Base-by-base conservation (phyloP, 1,284 basidiomycete species). In the Trichosporon asahii region DNA sequence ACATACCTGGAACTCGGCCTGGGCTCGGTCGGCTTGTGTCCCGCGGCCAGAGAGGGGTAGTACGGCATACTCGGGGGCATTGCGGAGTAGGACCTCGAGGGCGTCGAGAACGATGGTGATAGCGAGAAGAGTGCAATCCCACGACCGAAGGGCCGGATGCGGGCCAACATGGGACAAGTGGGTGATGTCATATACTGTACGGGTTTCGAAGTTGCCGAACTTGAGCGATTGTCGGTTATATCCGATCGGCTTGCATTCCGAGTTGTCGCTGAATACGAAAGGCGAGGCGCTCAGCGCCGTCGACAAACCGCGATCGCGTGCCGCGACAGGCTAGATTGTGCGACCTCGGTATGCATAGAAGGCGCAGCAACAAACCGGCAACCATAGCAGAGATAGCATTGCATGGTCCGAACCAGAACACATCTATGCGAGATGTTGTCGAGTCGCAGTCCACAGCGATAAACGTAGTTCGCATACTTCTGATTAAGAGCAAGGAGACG, bases 171-270 rank as follows among this genome's bases (percentile, higher is more conserved):
- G 9, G 29, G 29, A 14, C 27, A 23, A 61, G 57, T 61, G 57
- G 57, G 57, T 31, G 57, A 33, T 31, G 55, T 27, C 57, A 61
- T 29, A 61, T n/a, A 61, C 57, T 29, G 33, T n/a, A 61, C 57
- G 57, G 57, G 57, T 61, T 61, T 61, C 29, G 15, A 61, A 61
- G 57, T 61, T 61, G 29, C 57, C 57, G 57, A 61, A 18, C 57
- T 61, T 3, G 14, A 15, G 27, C 27, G 27, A 61, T n/a, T 7
- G 27, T 33, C 57, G 57, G 57, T 18, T 61, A 61, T 33, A 31
- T 31, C 57, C 57, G 57, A 61, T 9, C n/a, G n/a, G n/a, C 29
- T 33, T 33, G 7, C 7, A 33, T 8, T 33, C 31, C 31, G 31
- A 33, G 31, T 8, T 33, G 31, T 33, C 31, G 31, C 31, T 27